Evolutionary conservation across 225 moss, liverwort and hornwort species (phyloP), one percentile per base, ranked within the genome.

Genomic region (Pleurozium schreberi): DNA sequence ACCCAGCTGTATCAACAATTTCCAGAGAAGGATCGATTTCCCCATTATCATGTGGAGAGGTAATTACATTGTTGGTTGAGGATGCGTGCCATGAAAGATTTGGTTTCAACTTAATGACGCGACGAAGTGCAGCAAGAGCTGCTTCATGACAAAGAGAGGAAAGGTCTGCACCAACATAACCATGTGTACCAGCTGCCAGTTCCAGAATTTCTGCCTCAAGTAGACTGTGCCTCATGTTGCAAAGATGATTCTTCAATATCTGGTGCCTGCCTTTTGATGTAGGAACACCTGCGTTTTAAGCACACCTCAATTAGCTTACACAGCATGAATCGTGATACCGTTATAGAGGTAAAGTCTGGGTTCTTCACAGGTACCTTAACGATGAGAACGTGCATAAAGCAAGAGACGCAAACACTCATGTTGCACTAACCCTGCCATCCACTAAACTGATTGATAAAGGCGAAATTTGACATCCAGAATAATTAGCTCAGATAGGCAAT

Each of bases 121-220:
- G 90, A 82, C 97, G 95, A 83, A 99, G 95, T 55, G 97, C 93
- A 83, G 96, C 92, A 89, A 99, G 94, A 87, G 96, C 97, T 93
- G 97, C 99, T 94, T 97, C 99, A 43, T 99, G 95, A 91, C 99
- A 99, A 33, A 99, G 95, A 53, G 96, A 96, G 80, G 93, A 93
- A 21, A 97, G 85, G 76, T 99, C 99, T 80, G 99, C 99, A 90
- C 99, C 99, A 66, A 97, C 99, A 94, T 95, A 99, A 89, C 99
- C 99, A 90, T 99, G 97, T 85, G 99, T 96, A 79, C 96, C 93
- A 62, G 95, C 94, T 89, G 97, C 97, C 86, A 99, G 81, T 62
- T 95, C 96, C 65, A 92, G 92, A 53, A 99, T 69, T 82, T 97
- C 96, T 49, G 88, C 87, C 50, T 91, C 90, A 66, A 55, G 88